Base-by-base conservation (phyloP, 2,329 filamentous ascomycete species). In the Thielaviopsis populi region DNA sequence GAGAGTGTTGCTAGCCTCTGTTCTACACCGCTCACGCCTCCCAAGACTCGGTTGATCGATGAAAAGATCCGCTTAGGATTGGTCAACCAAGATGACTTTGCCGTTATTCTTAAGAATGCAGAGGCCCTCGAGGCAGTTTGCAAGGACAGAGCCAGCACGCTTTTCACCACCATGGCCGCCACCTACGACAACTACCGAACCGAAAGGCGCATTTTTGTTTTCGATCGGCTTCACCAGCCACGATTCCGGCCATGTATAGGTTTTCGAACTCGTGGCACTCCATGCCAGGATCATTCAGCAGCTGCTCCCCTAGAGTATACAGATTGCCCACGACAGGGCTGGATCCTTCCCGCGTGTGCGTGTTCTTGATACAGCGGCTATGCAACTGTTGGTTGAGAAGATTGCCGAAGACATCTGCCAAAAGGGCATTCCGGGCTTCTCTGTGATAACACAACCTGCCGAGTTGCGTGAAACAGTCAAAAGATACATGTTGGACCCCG, bases 301-400 rank as follows among this genome's bases (percentile, higher is more conserved):
- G 0, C 7, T 68, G 0, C 68, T 75, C 1, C 75, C 77, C 0
- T 10, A 67, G 0, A 75, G 75, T 0, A 70, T 84, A 0, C 79
- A 83, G 22, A 67, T 80, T 7, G 58, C 68, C 0, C 64, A 75
- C 0, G 43, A 66, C 6, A 15, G 41, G 0, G 33, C 61, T 4
- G 77, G 75, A 0, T 69, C 70, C 2, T 83, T 81, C 67, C 79
- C 81, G 0, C 71, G 74, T 0, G 73, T 80, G 0, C 74, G 83
- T 0, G 72, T 85, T 1, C 69, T 85, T 0, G 68, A 73, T 0
- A 46, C 69, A 0, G 67, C 72, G 1, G 75, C 73, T 0, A n/a
- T 65, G 40, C 24, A 66, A 0, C 46, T 4, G 0, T 6, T 64
- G 11, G 13, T 40, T 0, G 10, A 60, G 30, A n/a, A 19, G 15